Conservation (phyloP, 495 filamentous ascomycete species). For the Neurospora discreta region DNA sequence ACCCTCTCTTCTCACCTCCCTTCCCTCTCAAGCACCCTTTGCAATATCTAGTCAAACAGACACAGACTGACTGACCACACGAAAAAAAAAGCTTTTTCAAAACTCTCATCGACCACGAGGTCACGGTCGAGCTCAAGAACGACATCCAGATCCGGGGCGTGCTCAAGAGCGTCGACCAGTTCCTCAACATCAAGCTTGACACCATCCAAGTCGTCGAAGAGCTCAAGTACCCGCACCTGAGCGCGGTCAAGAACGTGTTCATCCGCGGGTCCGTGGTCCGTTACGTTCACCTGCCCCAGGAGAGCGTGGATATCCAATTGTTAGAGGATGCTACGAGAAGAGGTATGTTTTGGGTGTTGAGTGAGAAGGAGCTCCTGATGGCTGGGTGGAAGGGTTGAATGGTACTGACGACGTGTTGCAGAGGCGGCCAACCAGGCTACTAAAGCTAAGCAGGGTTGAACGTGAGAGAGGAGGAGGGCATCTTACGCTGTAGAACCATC, state of each 20-base stretch:
- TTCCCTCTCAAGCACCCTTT: not conserved
- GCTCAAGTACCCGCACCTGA: conserved; percentile 81
- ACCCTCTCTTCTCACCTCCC: not conserved
- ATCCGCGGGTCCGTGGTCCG: conserved; percentile 93
- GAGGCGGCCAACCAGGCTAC: conserved; percentile 33
- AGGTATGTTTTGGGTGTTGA: conserved; percentile 43
- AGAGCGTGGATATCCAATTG: conserved; percentile 76
- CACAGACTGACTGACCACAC: not conserved
- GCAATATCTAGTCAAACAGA: not conserved
- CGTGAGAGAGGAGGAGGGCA: conserved; percentile 9
- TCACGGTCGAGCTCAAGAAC: conserved; percentile 97
- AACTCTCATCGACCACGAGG: conserved; percentile 92
- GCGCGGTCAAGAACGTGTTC: conserved; percentile 95
- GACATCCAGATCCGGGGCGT: conserved; percentile 92
- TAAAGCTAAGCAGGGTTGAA: conserved; percentile 29
- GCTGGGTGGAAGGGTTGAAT: not conserved
- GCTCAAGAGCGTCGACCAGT: conserved; percentile 95
- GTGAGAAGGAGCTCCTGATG: not conserved
- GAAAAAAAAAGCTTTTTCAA: conserved; percentile 85
- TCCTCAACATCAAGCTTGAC: conserved; percentile 97
- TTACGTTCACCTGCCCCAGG: conserved; percentile 86
- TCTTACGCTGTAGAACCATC: not conserved
- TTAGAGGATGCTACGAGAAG: conserved; percentile 93
- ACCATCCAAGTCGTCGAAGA: conserved; percentile 87
- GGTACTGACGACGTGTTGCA: conserved; percentile 2